Conservation (phyloP, 371 early-diverging fungal genomes). For the Mortierella sp. region DNA sequence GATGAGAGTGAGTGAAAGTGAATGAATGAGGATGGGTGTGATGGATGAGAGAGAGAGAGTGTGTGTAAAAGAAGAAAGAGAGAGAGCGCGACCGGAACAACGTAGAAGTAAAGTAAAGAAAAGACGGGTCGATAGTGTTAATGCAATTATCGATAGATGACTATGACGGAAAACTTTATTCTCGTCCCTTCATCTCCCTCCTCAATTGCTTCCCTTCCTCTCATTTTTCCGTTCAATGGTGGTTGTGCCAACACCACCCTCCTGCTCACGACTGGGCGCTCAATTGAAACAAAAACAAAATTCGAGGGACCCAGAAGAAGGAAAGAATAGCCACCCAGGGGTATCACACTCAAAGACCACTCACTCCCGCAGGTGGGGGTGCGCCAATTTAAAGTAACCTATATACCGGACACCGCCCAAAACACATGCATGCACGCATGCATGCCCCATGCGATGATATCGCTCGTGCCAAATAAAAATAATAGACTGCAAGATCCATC, state of each 20-base stretch:
- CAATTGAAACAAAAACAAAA: no score
- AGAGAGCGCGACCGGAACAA: neutral
- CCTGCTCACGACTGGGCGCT: neutral
- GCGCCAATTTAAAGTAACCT: neutral
- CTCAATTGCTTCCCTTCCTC: conserved; percentile 56
- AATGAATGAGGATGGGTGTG: neutral
- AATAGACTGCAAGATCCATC: neutral
- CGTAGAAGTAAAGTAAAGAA: neutral
- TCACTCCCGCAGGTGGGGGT: no score
- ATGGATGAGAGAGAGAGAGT: neutral
- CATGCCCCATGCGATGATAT: neutral
- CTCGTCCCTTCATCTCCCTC: neutral
- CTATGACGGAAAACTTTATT: neutral
- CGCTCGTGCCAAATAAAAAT: neutral
- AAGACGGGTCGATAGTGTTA: neutral
- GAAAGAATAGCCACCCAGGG: no score
- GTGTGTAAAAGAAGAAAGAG: neutral
- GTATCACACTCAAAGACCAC: neutral
- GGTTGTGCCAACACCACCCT: neutral
- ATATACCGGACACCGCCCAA: neutral
- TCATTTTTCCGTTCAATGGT: neutral
- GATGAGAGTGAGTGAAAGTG: neutral
- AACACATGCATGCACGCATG: no score
- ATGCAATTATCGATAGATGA: conserved; percentile 3
- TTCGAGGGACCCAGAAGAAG: no score